phyloP scores from a whole-genome alignment of 257 asterid genomes.

The Rhazya stricta region DNA sequence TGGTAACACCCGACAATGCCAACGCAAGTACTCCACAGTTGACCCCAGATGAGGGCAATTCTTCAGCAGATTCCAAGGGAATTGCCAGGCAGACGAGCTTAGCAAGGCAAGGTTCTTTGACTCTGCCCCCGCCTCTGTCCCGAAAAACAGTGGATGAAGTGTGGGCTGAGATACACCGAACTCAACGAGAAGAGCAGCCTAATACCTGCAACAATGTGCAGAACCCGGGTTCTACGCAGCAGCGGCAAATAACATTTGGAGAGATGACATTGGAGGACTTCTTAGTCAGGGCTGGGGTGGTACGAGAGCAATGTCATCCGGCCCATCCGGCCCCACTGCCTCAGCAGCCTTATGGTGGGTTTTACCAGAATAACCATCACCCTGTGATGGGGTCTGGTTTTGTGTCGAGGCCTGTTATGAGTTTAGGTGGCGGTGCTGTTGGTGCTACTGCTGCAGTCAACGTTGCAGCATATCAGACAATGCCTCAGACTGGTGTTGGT shows the following conservation, averaged over 20 bases:
- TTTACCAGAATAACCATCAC: constrained; percentile 34
- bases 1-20: not conserved
- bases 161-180: constrained; percentile 60
- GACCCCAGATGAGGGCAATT: constrained; percentile 22
- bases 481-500: constrained; percentile 36
- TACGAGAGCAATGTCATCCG: constrained; percentile 36
- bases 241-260: constrained; percentile 53
- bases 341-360: constrained; percentile 34
- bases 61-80: constrained; percentile 15
- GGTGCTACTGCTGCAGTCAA: constrained; percentile 14
- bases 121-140: constrained; percentile 52
- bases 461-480: constrained; percentile 22
- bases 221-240: constrained; percentile 30
- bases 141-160: constrained; percentile 77
- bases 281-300: constrained; percentile 67
- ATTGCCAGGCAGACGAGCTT: constrained; percentile 42
- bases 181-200: constrained; percentile 21
- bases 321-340: constrained; percentile 18
- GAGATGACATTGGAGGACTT: constrained; percentile 89
- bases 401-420: constrained; percentile 33
- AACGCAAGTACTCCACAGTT: constrained; percentile 13
- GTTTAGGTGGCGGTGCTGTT: constrained; percentile 1
- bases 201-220: constrained; percentile 16
- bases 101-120: constrained; percentile 60
- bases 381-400: constrained; percentile 21